These are phyloP conservation scores for Borovskyia barvae DNA, from an alignment of 208 protist genomes.

Conservation along the genomic window DNA sequence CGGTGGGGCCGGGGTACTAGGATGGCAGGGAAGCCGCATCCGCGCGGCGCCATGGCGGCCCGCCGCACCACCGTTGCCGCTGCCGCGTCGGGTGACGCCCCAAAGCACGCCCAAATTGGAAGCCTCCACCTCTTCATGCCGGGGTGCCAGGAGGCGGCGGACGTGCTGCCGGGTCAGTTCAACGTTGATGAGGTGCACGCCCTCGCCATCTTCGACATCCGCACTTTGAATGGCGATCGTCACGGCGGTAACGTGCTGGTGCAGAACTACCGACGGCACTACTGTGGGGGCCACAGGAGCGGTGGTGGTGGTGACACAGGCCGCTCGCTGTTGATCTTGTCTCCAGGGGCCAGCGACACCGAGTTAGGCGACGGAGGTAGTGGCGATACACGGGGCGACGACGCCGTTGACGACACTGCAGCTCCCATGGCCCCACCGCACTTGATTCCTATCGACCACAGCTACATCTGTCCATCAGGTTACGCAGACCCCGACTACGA, in stretches of 20 bases:
- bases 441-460: slow-evolving; percentile 85
- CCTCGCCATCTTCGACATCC: slow-evolving; percentile 77
- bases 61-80: too few species aligned
- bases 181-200: slow-evolving; percentile 57
- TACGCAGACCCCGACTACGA: slow-evolving; percentile 81
- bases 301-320: neutral
- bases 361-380: too few species aligned
- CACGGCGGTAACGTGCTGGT: slow-evolving; percentile 81
- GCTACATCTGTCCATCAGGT: slow-evolving; percentile 73
- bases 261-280: slow-evolving; percentile 9
- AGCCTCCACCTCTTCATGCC: slow-evolving; percentile 64
- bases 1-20: neutral
- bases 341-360: too few species aligned
- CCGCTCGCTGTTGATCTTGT: too few species aligned
- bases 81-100: neutral
- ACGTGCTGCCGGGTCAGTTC: slow-evolving; percentile 60
- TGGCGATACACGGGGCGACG: too few species aligned
- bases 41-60: too few species aligned
- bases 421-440: too few species aligned
- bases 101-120: slow-evolving; percentile 21
- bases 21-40: too few species aligned
- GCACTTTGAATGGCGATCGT: slow-evolving; percentile 72
- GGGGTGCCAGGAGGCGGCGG: slow-evolving; percentile 49
- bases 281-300: neutral
- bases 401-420: too few species aligned